These are phyloP conservation scores for Sporobolus alterniflorus DNA, from an alignment of 202 grass and related monocot species.

Conservation along the genomic window DNA sequence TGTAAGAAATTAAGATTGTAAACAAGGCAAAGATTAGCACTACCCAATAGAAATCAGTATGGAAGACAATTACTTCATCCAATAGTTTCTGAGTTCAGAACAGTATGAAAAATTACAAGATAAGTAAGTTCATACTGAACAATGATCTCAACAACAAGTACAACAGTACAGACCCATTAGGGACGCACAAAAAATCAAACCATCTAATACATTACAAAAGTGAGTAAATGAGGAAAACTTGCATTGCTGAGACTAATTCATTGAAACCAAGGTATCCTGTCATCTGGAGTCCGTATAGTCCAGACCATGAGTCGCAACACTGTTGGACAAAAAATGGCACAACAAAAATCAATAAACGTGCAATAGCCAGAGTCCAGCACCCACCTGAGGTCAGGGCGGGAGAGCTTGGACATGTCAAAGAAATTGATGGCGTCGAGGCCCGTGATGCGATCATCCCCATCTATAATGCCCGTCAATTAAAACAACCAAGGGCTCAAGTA, in stretches of 20 bases:
- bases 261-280: conserved; percentile 78
- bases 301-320: conserved; percentile 63
- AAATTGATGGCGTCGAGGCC: conserved; percentile 93
- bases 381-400: conserved; percentile 91
- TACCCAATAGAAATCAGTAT: conserved; percentile 13
- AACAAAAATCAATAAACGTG: not conserved
- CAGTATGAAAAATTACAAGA: not conserved
- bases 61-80: not conserved
- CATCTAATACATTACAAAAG: not conserved
- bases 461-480: conserved; percentile 28
- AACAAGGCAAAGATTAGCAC: conserved; percentile 2
- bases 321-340: not conserved
- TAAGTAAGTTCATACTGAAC: conserved; percentile 21
- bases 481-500: not conserved
- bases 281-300: conserved; percentile 88
- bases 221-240: conserved; percentile 54
- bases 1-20: not conserved
- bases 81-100: conserved; percentile 18
- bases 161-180: not conserved
- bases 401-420: conserved; percentile 89
- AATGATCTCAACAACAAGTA: conserved; percentile 17
- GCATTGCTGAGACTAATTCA: conserved; percentile 89
- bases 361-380: conserved; percentile 3
- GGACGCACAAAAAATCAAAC: not conserved
- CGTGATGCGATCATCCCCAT: conserved; percentile 90